Percentiles rank a stretch among this genome's conserved stretches.
These are phyloP conservation scores for Solanum pennellii DNA, from an alignment of 257 asterid genomes.

Conservation along the genomic window DNA sequence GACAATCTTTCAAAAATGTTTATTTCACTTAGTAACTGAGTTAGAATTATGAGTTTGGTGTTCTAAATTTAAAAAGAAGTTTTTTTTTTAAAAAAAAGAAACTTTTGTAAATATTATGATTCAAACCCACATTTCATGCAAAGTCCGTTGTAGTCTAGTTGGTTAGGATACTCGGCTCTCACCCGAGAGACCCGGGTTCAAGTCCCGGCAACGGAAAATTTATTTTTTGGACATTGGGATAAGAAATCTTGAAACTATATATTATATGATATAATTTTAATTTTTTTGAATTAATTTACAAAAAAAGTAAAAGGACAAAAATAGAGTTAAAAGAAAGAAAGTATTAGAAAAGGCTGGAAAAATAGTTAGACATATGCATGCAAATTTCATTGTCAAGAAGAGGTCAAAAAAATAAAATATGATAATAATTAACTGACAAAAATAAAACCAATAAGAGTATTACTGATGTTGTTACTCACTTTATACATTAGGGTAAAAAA, in stretches of 20 bases:
- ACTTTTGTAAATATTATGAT: fast-evolving
- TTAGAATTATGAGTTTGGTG: neutral
- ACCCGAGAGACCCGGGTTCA: conserved; percentile 97
- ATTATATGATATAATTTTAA: neutral
- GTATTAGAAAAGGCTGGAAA: neutral
- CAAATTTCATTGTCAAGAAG: neutral
- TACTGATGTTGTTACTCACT: neutral
- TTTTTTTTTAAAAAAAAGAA: too few relatives aligned
- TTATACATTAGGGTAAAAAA: neutral
- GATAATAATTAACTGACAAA: neutral
- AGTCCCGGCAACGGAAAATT: conserved; percentile 61
- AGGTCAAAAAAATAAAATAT: neutral
- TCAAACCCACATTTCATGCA: too few relatives aligned
- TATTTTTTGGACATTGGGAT: too few relatives aligned
- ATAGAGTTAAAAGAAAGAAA: neutral
- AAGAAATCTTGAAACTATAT: neutral
- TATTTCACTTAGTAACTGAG: too few relatives aligned
- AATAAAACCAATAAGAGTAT: neutral
- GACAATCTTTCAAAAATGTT: too few relatives aligned
- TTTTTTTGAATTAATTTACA: neutral
- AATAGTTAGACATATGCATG: neutral
- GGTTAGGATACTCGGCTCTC: conserved; percentile 99
- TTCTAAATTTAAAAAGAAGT: neutral
- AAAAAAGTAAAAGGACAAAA: neutral
- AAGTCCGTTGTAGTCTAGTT: conserved; percentile 87